Conservation (phyloP, 495 filamentous ascomycete species). For the Lophium mytilinum region DNA sequence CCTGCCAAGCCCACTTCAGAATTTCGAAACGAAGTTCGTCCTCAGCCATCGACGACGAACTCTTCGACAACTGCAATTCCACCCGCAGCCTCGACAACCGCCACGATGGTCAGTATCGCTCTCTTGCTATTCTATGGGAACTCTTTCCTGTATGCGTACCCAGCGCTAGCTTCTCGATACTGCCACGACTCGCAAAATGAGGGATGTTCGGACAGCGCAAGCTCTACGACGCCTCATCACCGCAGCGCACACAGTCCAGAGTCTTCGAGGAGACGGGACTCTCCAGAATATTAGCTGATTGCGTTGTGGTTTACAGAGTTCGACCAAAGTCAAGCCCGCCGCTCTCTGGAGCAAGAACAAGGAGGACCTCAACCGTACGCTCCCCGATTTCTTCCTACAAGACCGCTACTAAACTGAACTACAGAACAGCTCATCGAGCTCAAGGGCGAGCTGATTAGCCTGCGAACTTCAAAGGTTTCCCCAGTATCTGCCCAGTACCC, state of each 20-base stretch:
- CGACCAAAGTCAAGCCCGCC: conserved; percentile 86
- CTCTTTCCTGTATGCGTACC: too few species aligned
- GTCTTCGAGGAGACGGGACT: too few species aligned
- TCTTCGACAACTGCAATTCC: not conserved
- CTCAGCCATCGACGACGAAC: too few species aligned
- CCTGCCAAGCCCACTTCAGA: conserved; percentile 12
- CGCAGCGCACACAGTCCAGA: too few species aligned
- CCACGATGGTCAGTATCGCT: not conserved
- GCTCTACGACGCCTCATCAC: too few species aligned
- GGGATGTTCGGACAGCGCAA: too few species aligned
- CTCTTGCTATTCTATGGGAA: too few species aligned
- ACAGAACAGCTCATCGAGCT: conserved; percentile 38
- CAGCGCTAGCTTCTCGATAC: too few species aligned
- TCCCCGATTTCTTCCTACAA: not conserved
- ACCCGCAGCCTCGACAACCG: not conserved
- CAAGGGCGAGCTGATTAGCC: conserved; percentile 68
- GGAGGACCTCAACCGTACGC: conserved; percentile 65
- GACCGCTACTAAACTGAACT: not conserved
- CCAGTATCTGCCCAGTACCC: not conserved
- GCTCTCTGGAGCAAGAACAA: conserved; percentile 98
- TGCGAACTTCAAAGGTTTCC: conserved; percentile 11
- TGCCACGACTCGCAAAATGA: too few species aligned
- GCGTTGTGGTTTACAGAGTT: conserved; percentile 49
- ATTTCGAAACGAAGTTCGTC: too few species aligned
- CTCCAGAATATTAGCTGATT: too few species aligned